phyloP scores from a whole-genome alignment of 495 filamentous ascomycete genomes.

The Neurospora sp. region DNA sequence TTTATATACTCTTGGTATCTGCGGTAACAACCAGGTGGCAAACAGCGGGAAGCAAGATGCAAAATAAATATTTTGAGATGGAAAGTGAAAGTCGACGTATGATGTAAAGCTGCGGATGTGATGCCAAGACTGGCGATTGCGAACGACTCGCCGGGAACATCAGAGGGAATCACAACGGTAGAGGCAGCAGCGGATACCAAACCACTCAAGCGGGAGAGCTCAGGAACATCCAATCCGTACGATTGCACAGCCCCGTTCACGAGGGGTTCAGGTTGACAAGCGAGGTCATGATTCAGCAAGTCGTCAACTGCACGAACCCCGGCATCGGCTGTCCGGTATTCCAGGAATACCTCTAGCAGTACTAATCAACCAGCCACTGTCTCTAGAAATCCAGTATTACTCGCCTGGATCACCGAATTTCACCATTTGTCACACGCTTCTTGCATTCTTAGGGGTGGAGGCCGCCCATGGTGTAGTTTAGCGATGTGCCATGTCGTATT shows the following conservation, averaged over 20 bases:
- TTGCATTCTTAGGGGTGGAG: not conserved
- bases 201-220: not conserved
- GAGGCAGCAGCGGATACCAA: not conserved
- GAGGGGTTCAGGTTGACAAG: not conserved
- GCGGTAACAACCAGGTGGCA: not conserved
- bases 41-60: not conserved
- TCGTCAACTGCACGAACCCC: not conserved
- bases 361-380: not conserved
- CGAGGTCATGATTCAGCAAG: not conserved
- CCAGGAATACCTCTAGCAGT: not conserved
- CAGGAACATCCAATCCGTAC: not conserved
- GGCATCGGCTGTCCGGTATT: not conserved
- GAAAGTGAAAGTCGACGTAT: not conserved
- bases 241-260: conserved; percentile 2
- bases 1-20: not conserved
- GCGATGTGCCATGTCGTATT: not conserved
- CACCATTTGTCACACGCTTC: not conserved
- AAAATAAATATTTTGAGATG: not conserved
- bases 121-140: not conserved
- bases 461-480: not conserved
- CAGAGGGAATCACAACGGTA: not conserved
- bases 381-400: not conserved
- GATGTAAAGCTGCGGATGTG: not conserved
- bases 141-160: not conserved
- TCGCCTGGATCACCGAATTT: not conserved